These are phyloP conservation scores for Leishmania guyanensis DNA, from an alignment of 208 protist species.

Conservation along the genomic window DNA sequence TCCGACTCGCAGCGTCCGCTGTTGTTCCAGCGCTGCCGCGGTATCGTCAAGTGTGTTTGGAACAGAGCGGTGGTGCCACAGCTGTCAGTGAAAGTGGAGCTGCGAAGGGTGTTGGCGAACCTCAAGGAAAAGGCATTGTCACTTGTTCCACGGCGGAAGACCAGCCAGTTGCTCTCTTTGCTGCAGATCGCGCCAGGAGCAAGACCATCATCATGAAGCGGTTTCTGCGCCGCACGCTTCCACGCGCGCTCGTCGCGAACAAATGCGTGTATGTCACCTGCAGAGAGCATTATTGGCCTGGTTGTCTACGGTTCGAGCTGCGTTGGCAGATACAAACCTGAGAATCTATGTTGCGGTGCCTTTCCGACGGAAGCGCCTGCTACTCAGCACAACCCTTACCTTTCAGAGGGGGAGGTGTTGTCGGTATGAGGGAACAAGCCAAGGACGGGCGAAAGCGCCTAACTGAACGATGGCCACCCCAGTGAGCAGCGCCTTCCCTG, in stretches of 20 bases:
- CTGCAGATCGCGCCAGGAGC: slow-evolving; percentile 3
- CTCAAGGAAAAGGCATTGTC: slow-evolving; percentile 42
- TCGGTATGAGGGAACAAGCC: neutral
- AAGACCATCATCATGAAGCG: neutral
- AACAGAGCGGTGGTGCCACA: slow-evolving; percentile 3
- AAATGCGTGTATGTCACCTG: slow-evolving; percentile 38
- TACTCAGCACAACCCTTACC: neutral
- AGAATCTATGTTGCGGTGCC: neutral
- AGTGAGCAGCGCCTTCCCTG: no score
- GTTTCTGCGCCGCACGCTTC: slow-evolving; percentile 43
- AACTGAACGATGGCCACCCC: neutral
- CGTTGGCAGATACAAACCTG: neutral
- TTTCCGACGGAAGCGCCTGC: neutral
- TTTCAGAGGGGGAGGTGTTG: neutral
- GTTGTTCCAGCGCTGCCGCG: slow-evolving; percentile 14
- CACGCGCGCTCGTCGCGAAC: slow-evolving; percentile 53
- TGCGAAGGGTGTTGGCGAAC: slow-evolving; percentile 42
- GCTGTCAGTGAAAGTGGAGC: neutral
- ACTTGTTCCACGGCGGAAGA: slow-evolving; percentile 53
- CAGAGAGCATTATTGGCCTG: slow-evolving; percentile 8
- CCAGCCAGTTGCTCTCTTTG: slow-evolving; percentile 33
- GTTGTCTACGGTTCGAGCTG: neutral
- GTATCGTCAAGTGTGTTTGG: neutral
- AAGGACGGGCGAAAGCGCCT: neutral
- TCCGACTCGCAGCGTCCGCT: slow-evolving; percentile 5